Evolutionary conservation across 2,329 filamentous ascomycete species (phyloP).

Genomic region (Sporothrix sp.): DNA sequence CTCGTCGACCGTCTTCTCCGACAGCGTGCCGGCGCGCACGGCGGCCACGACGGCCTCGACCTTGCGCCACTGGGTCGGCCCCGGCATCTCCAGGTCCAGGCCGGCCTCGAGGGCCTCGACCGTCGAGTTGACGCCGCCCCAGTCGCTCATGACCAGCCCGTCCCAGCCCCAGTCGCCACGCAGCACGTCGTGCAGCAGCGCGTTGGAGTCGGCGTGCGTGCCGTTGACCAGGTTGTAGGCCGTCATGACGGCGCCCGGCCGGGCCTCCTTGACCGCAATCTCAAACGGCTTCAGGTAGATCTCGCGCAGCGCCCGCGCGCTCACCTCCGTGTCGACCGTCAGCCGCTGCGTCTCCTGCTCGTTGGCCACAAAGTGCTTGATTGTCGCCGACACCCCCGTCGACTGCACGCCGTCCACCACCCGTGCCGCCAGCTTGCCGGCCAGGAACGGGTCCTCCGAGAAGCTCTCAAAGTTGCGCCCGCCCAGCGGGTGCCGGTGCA

Average conservation of each 20-base stretch:
- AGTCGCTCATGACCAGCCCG: conserved; percentile 16
- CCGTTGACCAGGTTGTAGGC: conserved; percentile 45
- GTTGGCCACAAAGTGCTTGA: conserved; percentile 33
- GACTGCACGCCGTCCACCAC: conserved; percentile 27
- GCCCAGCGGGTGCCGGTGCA: conserved; percentile 50
- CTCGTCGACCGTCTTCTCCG: not conserved
- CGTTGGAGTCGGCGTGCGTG: conserved; percentile 10
- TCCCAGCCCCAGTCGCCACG: conserved; percentile 10
- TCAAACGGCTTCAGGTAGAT: conserved; percentile 57
- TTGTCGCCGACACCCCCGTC: conserved; percentile 23
- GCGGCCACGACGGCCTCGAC: conserved; percentile 16
- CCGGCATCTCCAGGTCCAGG: conserved; percentile 24
- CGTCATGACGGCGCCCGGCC: conserved; percentile 48
- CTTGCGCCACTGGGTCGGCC: conserved; percentile 16
- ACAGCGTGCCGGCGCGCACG: not conserved
- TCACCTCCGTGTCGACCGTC: conserved; percentile 35
- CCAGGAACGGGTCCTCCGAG: conserved; percentile 38
- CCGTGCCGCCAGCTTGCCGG: conserved; percentile 22
- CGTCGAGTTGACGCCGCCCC: conserved; percentile 21
- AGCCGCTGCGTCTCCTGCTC: conserved; percentile 42
- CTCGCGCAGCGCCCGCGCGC: conserved; percentile 48
- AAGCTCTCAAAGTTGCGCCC: conserved; percentile 57
- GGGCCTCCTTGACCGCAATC: conserved; percentile 46
- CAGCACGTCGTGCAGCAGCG: conserved; percentile 3
- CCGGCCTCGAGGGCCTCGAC: conserved; percentile 22